Percentiles rank a stretch among this genome's conserved stretches.
These are phyloP conservation scores for Xylariaceae sp. DNA, from an alignment of 2,329 filamentous ascomycete species.

Conservation along the genomic window DNA sequence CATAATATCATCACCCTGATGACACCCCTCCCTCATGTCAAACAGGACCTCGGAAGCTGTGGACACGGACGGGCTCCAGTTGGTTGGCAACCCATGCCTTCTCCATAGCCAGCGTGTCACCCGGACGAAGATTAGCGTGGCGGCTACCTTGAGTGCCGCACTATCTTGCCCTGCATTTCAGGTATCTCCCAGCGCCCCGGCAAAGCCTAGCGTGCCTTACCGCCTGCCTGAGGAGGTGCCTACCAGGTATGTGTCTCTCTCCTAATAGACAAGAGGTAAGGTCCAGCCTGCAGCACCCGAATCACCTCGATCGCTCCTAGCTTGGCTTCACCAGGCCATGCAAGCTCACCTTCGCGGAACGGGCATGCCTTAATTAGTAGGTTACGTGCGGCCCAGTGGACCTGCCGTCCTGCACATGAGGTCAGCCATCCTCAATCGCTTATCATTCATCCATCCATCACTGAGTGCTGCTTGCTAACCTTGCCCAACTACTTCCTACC, in stretches of 20 bases:
- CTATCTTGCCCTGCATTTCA: background rate
- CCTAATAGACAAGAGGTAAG: background rate
- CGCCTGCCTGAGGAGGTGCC: background rate
- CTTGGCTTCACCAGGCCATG: conserved; percentile 12
- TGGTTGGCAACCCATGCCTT: too few relatives aligned
- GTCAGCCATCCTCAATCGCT: conserved; percentile 17
- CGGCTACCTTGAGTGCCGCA: background rate
- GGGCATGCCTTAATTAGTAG: too few relatives aligned
- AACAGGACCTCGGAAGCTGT: too few relatives aligned
- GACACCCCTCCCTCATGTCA: too few relatives aligned
- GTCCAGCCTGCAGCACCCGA: background rate
- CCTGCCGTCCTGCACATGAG: conserved; percentile 22
- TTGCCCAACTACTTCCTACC: conserved; percentile 9
- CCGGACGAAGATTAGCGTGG: background rate
- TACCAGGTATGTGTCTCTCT: background rate
- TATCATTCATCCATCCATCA: conserved; percentile 14
- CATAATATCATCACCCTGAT: too few relatives aligned
- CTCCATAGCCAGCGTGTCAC: background rate
- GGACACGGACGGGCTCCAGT: too few relatives aligned
- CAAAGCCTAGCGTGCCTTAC: too few relatives aligned
- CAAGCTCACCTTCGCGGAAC: too few relatives aligned
- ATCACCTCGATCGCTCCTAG: conserved; percentile 2
- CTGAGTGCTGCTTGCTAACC: conserved; percentile 16
- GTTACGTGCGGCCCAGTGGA: too few relatives aligned
- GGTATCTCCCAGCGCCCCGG: too few relatives aligned